Base-by-base conservation (phyloP, 176 grass and related monocot species). In the Themeda triandra region DNA sequence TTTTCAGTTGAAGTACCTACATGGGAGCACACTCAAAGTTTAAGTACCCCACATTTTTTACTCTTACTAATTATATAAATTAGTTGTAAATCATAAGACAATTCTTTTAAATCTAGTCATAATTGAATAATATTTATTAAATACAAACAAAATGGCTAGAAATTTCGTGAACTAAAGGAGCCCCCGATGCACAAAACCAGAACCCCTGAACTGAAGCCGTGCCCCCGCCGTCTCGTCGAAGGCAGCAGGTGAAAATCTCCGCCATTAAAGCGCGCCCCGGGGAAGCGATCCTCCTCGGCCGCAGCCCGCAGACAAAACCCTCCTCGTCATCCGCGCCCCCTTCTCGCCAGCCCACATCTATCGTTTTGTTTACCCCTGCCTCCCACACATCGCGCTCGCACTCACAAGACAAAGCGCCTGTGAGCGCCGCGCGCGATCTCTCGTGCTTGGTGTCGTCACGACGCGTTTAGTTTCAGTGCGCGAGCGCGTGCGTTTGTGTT, bases 221-320 rank as follows among this genome's bases (percentile, higher is more conserved):
- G 39, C 8, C 39, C 39, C 40, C 66, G 64, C 21, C 35, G 78
- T 81, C 88, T 77, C 58, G 80, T 80, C 60, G 66, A 41, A 37
- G 41, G 69, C 37, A 49, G 67, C 84, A 79, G 84, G 62, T 75
- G 80, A 36, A 80, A 78, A 80, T 87, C 69, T 49, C 75, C 48
- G 80, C 60, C 89, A 84, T 87, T 91, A 83, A 90, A 80, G 62
- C 12, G 69, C 76, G 28, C n/a, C 56, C 56, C 68, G 48, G 48
- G 5, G 48, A 19, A 51, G 75, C 6, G 69, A 90, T 90, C 84
- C 89, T 87, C 80, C 84, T 87, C 84, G 80, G 63, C 80, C 80
- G 63, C 88, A 72, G 80, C 51, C 80, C 80, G 63, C 88, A 72
- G 48, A 75, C 84, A 87, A 87, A 74, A 66, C 53, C 32, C n/a